Evolutionary conservation across 2,329 filamentous ascomycete genomes (phyloP).

Genomic region (Nigrospora osmanthi): DNA sequence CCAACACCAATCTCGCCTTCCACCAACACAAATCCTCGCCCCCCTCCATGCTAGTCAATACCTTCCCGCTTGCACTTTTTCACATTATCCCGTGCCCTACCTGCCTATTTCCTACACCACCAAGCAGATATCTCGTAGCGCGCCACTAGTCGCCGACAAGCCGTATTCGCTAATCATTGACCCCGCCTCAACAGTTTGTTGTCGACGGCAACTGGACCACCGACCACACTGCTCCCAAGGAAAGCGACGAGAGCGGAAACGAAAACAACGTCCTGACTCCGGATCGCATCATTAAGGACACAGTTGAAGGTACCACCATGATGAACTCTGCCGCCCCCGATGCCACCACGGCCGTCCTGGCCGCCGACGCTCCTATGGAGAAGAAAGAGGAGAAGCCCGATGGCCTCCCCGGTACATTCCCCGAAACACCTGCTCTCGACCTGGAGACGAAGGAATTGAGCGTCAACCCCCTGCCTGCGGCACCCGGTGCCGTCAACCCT

Average conservation of each 20-base stretch:
- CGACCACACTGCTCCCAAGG: slow-evolving; percentile 72
- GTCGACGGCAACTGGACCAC: slow-evolving; percentile 87
- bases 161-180: neutral
- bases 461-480: slow-evolving; percentile 55
- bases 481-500: slow-evolving; percentile 65
- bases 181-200: slow-evolving; percentile 61
- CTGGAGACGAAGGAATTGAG: slow-evolving; percentile 44
- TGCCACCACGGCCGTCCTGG: slow-evolving; percentile 65
- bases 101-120: too few relatives aligned
- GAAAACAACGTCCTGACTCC: slow-evolving; percentile 86
- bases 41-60: too few relatives aligned
- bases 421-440: slow-evolving; percentile 54
- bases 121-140: too few relatives aligned
- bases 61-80: too few relatives aligned
- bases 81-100: too few relatives aligned
- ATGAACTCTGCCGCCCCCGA: slow-evolving; percentile 63
- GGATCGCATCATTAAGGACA: slow-evolving; percentile 53
- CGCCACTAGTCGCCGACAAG: neutral
- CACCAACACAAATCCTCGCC: too few relatives aligned
- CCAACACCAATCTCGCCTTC: too few relatives aligned
- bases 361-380: slow-evolving; percentile 53
- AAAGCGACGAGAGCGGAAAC: slow-evolving; percentile 76
- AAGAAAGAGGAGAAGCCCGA: slow-evolving; percentile 24
- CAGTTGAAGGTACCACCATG: slow-evolving; percentile 38
- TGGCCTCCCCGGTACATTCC: slow-evolving; percentile 60